A percentile compares a stretch with the other conserved stretches of the same genome.
phyloP scores from a whole-genome alignment of 441 rosid species.

The Daphne laureola region DNA sequence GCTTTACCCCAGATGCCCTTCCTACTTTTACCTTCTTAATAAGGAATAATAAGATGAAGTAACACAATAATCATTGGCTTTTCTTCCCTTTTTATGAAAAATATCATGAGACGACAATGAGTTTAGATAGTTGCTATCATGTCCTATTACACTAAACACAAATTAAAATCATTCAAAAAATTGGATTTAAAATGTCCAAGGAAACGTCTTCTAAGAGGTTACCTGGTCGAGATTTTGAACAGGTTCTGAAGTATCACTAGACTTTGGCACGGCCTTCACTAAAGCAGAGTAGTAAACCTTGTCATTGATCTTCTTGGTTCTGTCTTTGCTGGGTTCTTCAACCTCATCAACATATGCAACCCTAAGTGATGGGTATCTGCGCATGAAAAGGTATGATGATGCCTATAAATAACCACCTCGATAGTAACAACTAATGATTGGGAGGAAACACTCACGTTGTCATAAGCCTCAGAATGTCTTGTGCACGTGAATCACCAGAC shows the following conservation, averaged over 20 bases:
- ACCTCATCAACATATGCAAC: constrained; percentile 99
- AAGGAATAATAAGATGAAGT: no score
- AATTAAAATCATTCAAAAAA: neutral
- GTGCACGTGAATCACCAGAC: constrained; percentile 81
- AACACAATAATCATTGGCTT: no score
- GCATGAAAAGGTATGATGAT: constrained; percentile 11
- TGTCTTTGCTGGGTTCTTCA: constrained; percentile 80
- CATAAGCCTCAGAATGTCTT: constrained; percentile 90
- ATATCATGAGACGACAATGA: no score
- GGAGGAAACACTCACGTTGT: constrained; percentile 40
- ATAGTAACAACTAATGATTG: no score
- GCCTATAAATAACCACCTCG: no score
- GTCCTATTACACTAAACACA: no score
- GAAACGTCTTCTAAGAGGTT: constrained; percentile 1
- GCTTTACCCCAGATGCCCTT: no score
- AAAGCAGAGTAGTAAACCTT: constrained; percentile 86
- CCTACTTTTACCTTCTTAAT: no score
- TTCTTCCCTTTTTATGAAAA: no score
- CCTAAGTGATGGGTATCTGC: constrained; percentile 94
- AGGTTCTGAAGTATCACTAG: constrained; percentile 69
- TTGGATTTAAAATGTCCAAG: neutral
- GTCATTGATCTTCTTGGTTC: constrained; percentile 54
- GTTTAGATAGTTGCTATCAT: no score
- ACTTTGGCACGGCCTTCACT: constrained; percentile 87
- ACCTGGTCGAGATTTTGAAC: constrained; percentile 97